Conservation (phyloP, 305 asterid genomes). For the Fraxinus ornus region DNA sequence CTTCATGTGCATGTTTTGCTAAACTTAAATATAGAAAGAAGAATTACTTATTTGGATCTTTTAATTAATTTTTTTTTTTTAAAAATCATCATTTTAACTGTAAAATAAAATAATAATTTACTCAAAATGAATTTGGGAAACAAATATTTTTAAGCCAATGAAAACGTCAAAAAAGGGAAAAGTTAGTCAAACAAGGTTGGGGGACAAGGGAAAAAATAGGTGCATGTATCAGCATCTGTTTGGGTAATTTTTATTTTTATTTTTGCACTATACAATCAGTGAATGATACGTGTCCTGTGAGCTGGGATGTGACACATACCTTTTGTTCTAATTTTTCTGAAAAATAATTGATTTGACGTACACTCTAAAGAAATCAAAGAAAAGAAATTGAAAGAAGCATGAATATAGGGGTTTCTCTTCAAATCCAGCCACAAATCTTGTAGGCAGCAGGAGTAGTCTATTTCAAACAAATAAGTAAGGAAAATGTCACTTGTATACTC, state of each 20-base stretch:
- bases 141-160: background rate
- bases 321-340: conserved; percentile 29
- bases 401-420: background rate
- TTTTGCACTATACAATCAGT: too few relatives aligned
- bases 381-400: background rate
- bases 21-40: background rate
- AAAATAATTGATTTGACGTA: background rate
- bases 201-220: too few relatives aligned
- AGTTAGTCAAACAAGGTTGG: too few relatives aligned
- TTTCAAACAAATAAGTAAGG: background rate
- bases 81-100: background rate
- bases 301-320: conserved; percentile 39
- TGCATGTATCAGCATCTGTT: too few relatives aligned
- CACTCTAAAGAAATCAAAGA: background rate
- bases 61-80: background rate
- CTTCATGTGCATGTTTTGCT: too few relatives aligned
- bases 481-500: too few relatives aligned
- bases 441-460: conserved; percentile 11
- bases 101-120: background rate
- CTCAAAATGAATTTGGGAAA: background rate
- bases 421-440: conserved; percentile 25
- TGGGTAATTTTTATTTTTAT: too few relatives aligned
- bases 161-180: background rate
- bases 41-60: background rate
- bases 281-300: background rate